Conservation (phyloP, 2,329 filamentous ascomycete species). For the Diaporthe capsici region DNA sequence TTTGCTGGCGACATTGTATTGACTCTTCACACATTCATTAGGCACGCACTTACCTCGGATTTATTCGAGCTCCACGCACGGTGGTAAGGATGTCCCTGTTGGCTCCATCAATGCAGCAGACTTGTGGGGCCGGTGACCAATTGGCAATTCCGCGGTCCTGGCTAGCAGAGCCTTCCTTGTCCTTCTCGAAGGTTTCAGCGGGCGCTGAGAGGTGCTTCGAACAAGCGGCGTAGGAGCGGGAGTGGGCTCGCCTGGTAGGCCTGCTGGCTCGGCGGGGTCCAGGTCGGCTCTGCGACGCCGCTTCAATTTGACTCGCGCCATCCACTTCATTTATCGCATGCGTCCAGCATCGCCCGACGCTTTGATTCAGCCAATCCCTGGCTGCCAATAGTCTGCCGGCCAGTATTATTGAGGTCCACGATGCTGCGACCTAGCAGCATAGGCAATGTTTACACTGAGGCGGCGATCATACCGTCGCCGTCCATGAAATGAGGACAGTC, state of each 20-base stretch:
- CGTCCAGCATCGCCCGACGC: slow-evolving; percentile 35
- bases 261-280: slow-evolving; percentile 36
- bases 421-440: slow-evolving; percentile 36
- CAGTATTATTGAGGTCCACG: slow-evolving; percentile 37
- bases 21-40: slow-evolving; percentile 1
- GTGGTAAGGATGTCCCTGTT: slow-evolving; percentile 21
- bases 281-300: slow-evolving; percentile 40
- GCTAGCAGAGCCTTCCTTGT: slow-evolving; percentile 36
- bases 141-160: slow-evolving; percentile 42
- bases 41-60: slow-evolving; percentile 24
- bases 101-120: slow-evolving; percentile 17
- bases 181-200: slow-evolving; percentile 44
- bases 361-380: slow-evolving; percentile 42
- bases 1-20: slow-evolving; percentile 6
- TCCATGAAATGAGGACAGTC: slow-evolving; percentile 31
- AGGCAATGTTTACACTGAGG: slow-evolving; percentile 32
- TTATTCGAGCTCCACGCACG: slow-evolving; percentile 15
- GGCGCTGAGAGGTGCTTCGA: slow-evolving; percentile 38
- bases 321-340: slow-evolving; percentile 39
- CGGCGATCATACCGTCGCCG: slow-evolving; percentile 34
- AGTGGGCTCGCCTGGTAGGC: slow-evolving; percentile 34
- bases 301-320: slow-evolving; percentile 39
- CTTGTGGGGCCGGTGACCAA: slow-evolving; percentile 37
- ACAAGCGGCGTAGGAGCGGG: slow-evolving; percentile 31
- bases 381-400: slow-evolving; percentile 32